Evolutionary conservation across 208 protist genomes (phyloP).

Genomic region (Leishmania gerbilli): DNA sequence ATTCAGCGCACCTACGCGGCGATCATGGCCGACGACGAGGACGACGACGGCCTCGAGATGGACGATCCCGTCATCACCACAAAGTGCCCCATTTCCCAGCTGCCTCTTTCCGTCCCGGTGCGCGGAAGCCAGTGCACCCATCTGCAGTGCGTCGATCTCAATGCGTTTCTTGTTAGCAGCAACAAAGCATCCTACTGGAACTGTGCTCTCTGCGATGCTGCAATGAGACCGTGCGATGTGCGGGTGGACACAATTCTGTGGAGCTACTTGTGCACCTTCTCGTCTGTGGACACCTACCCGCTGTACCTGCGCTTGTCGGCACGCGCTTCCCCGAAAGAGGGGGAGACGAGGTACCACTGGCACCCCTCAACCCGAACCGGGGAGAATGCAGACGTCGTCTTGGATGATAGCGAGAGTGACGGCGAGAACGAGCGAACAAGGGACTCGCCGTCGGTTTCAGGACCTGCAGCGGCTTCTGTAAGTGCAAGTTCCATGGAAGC

Average conservation of each 20-base stretch:
- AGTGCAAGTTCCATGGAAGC: neutral
- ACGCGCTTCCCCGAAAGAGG: neutral
- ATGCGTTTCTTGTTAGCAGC: slow-evolving; percentile 62
- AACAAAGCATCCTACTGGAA: slow-evolving; percentile 85
- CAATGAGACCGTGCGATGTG: slow-evolving; percentile 54
- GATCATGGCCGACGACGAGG: slow-evolving; percentile 33
- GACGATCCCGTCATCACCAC: slow-evolving; percentile 74
- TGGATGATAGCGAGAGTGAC: slow-evolving; percentile 32
- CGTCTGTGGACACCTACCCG: slow-evolving; percentile 12
- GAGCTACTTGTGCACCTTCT: slow-evolving; percentile 39
- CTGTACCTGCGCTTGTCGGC: slow-evolving; percentile 43
- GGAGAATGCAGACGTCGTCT: slow-evolving; percentile 29
- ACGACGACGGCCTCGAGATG: slow-evolving; percentile 64
- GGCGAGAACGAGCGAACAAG: neutral
- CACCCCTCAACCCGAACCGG: slow-evolving; percentile 32
- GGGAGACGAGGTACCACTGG: slow-evolving; percentile 31
- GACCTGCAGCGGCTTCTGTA: neutral
- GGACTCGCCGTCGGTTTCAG: neutral
- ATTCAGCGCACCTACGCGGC: slow-evolving; percentile 18
- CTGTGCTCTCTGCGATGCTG: slow-evolving; percentile 77
- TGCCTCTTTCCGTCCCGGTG: slow-evolving; percentile 65
- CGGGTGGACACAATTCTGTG: slow-evolving; percentile 75
- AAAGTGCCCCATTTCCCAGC: slow-evolving; percentile 82
- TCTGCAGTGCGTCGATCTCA: slow-evolving; percentile 82
- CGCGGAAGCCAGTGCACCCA: slow-evolving; percentile 67